Base-by-base conservation (phyloP, 192 early-diverging fungal species). In the Thamnidium elegans region DNA sequence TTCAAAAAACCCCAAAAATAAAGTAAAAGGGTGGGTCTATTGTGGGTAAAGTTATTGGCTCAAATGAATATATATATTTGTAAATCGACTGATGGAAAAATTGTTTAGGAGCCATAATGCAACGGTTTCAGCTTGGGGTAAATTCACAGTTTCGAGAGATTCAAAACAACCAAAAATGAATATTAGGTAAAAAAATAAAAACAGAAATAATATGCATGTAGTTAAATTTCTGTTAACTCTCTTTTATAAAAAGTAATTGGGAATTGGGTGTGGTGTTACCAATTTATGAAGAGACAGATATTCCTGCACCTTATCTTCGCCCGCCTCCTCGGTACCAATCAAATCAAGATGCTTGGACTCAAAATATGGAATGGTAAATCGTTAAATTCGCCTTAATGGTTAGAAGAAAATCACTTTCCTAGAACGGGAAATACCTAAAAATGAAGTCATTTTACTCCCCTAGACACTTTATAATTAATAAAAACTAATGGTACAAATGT, bases 181-280 rank as follows among this genome's bases (percentile, higher is more conserved):
- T 3, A 71, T 76, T 9, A 71, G 62, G 71, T 73, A 73, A 60
- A 17, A 19, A 9, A 5, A 17, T 26, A 17, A 55, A 26, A 17
- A 61, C 60, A 31, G n/a, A 7, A 59, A 45, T 43, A 20, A 26
- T 46, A 7, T 42, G 26, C 26, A 26, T 26, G 26, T 26, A 26
- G 3, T 26, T 26, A 26, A 26, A 26, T 26, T 3, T 26, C 26
- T 26, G 26, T 26, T 4, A 2, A 13, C 36, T 67, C 10, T n/a
- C n/a, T 26, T 39, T 52, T 8, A 39, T 17, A 26, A n/a, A 7
- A 30, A 73, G 65, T 52, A 76, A 76, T 58, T 76, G 74, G 74
- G 74, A 76, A 55, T 43, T 76, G 10, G 74, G 74, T 7, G 74
- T 76, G 7, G 69, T 76, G 15, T 17, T 71, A 4, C 74, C 74